phyloP scores from a whole-genome alignment of 768 basidiomycete genomes.

The Pleurotus ostreatus region DNA sequence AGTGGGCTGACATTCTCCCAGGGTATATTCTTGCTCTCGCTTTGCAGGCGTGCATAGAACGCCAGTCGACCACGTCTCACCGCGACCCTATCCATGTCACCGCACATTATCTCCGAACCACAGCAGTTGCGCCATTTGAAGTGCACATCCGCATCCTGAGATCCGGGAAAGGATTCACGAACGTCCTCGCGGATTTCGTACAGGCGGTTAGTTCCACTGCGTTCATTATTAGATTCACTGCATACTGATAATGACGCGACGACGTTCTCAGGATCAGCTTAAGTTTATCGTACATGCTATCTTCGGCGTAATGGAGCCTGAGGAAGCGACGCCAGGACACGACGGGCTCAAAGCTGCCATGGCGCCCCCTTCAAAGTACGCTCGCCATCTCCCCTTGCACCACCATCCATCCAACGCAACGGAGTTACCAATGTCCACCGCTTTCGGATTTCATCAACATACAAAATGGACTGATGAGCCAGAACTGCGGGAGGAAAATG shows the following conservation, averaged over 20 bases:
- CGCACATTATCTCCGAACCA: conserved; percentile 51
- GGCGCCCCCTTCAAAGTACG: conserved; percentile 51
- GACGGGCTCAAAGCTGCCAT: conserved; percentile 24
- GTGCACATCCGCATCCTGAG: conserved; percentile 47
- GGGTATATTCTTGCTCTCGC: conserved; percentile 57
- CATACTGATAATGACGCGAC: background rate
- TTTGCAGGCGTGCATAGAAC: conserved; percentile 48
- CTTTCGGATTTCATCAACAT: conserved; percentile 32
- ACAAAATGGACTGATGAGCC: conserved; percentile 37
- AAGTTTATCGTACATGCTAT: conserved; percentile 52
- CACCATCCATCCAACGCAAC: conserved; percentile 43
- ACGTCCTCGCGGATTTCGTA: conserved; percentile 54
- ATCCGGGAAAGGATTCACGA: conserved; percentile 49
- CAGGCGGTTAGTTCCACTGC: conserved; percentile 39
- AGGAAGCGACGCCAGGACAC: conserved; percentile 17
- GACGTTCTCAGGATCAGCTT: conserved; percentile 32
- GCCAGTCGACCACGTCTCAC: conserved; percentile 45
- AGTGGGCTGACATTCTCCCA: conserved; percentile 17
- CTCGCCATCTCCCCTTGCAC: conserved; percentile 54
- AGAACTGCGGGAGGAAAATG: conserved; percentile 36
- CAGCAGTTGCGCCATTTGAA: conserved; percentile 36
- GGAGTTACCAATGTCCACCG: conserved; percentile 15
- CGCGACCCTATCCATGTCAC: conserved; percentile 57
- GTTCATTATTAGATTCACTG: background rate
- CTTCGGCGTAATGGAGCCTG: conserved; percentile 43